Base-by-base conservation (phyloP, 306 rosid species). In the Pyrus bretschneideri region DNA sequence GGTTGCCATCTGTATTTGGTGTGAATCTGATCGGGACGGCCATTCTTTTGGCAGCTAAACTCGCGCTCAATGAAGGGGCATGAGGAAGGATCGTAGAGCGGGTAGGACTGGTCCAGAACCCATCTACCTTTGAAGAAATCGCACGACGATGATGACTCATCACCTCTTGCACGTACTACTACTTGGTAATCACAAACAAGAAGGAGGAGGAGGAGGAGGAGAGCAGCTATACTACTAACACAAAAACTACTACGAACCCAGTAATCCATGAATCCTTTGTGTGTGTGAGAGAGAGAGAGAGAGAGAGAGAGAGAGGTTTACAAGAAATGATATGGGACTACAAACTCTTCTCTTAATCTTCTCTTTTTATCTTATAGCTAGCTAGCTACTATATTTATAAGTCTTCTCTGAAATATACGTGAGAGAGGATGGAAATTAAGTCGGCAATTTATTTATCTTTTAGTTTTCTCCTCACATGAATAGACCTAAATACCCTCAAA, bases 1-100 rank as follows among this genome's bases (percentile, higher is more conserved):
- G 98, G 98, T 40, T 89, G 91, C 98, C 98, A 95, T 74, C 91
- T 81, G 79, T 81, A 95, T 63, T 83, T 85, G 73, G 93, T 84
- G 82, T 81, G 89, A 52, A 79, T 58, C 61, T 52, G 86, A 70
- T 95, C 98, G 0, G 92, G 91, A 4, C 98, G 92, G 68, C 97
- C 97, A 81, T 95, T 95, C 52, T 55, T 71, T 65, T 78, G 69
- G 80, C 98, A 95, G 76, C 84, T 80, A 81, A 92, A 95, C 92
- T 92, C 98, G 2, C 78, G 80, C 83, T 89, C 86, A 11, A 95
- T 80, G 82, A 95, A 95, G 3, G 91, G 92, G 75, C 98, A 95
- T 45, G 73, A 57, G 22, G 70, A 78, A 2, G 91, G 77, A 6
- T 70, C 30, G 74, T 95, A 95, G 1, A 85, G 77, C 6, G 97